Percentiles rank a stretch among this genome's conserved stretches.
Conservation (phyloP, 2,329 filamentous ascomycete genomes). For the Monosporascus sp. region DNA sequence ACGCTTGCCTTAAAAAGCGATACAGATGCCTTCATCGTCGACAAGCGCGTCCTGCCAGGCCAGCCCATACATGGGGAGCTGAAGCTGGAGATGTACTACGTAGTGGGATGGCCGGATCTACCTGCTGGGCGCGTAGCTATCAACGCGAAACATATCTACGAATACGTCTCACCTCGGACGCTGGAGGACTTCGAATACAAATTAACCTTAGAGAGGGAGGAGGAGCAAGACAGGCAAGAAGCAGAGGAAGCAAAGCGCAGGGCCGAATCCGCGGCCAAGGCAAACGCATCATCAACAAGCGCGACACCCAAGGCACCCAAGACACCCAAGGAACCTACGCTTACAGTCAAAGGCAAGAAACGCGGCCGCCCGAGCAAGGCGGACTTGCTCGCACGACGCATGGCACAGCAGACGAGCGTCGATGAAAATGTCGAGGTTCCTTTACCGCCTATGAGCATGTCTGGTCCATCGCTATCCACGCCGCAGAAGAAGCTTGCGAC, state of each 20-base stretch:
- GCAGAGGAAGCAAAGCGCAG: slow-evolving; percentile 14
- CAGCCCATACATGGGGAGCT: slow-evolving; percentile 21
- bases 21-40: slow-evolving; percentile 52
- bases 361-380: slow-evolving; percentile 25
- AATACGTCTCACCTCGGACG: slow-evolving; percentile 53
- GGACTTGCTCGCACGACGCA: slow-evolving; percentile 15
- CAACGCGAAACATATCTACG: slow-evolving; percentile 41
- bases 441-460: slow-evolving; percentile 21
- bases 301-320: slow-evolving; percentile 4
- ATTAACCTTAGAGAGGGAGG: slow-evolving; percentile 38
- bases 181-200: slow-evolving; percentile 54
- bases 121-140: slow-evolving; percentile 44
- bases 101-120: slow-evolving; percentile 50
- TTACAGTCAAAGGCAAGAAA: slow-evolving; percentile 7
- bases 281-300: not conserved
- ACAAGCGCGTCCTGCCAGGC: slow-evolving; percentile 43
- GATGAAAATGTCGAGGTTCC: slow-evolving; percentile 20
- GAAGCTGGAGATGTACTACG: slow-evolving; percentile 43
- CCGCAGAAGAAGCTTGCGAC: slow-evolving; percentile 28
- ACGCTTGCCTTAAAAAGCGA: slow-evolving; percentile 44
- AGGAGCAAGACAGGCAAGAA: slow-evolving; percentile 25
- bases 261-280: slow-evolving; percentile 14
- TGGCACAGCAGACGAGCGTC: slow-evolving; percentile 17
- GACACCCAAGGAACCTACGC: slow-evolving; percentile 2
- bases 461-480: slow-evolving; percentile 35